Evolutionary conservation across 1,139 yeast genomes (phyloP).

Genomic region (Sugiyamaella grinbergsii): DNA sequence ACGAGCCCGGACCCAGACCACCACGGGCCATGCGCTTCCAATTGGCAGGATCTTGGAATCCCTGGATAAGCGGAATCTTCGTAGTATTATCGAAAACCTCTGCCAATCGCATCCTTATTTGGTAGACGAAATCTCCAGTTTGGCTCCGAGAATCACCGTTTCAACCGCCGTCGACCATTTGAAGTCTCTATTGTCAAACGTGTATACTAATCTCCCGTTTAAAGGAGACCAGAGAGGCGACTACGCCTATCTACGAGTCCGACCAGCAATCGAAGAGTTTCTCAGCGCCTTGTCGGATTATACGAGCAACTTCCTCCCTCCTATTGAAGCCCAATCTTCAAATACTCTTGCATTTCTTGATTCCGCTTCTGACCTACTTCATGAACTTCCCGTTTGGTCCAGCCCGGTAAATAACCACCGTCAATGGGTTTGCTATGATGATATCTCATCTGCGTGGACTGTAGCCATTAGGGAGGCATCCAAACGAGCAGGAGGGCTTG

Average conservation of each 20-base stretch:
- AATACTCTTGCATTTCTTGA: slow-evolving; percentile 69
- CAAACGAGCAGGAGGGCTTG: slow-evolving; percentile 42
- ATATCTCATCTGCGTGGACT: slow-evolving; percentile 75
- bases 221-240: slow-evolving; percentile 74
- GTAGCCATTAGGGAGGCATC: slow-evolving; percentile 57
- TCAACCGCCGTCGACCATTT: slow-evolving; percentile 55
- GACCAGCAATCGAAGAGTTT: slow-evolving; percentile 72
- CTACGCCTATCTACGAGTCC: slow-evolving; percentile 84
- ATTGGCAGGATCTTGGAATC: slow-evolving; percentile 66
- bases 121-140: slow-evolving; percentile 51
- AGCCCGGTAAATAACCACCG: slow-evolving; percentile 74
- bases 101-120: slow-evolving; percentile 66
- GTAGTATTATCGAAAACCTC: slow-evolving; percentile 54
- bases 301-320: slow-evolving; percentile 76
- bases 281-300: slow-evolving; percentile 78
- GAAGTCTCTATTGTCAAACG: slow-evolving; percentile 49
- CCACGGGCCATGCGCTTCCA: slow-evolving; percentile 51
- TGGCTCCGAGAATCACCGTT: slow-evolving; percentile 63
- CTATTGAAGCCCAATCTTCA: slow-evolving; percentile 60
- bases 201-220: slow-evolving; percentile 64
- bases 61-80: slow-evolving; percentile 58
- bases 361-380: slow-evolving; percentile 63
- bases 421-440: slow-evolving; percentile 73
- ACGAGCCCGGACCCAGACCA: slow-evolving; percentile 30
- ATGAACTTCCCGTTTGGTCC: slow-evolving; percentile 71